Base-by-base conservation (phyloP, 148 eudicot species). In the Oxyria digyna region DNA sequence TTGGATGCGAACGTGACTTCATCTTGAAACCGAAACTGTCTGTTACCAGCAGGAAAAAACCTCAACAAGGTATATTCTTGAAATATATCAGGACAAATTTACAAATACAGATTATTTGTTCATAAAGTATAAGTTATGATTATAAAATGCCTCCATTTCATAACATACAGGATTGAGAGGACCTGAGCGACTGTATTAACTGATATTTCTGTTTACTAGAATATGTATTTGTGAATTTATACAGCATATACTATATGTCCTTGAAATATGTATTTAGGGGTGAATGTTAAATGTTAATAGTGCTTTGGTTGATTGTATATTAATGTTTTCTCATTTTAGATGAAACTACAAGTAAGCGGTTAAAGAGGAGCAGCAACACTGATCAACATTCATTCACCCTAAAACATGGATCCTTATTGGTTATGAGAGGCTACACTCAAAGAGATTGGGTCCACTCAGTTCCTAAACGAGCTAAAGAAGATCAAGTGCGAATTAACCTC, bases 361-460 rank as follows among this genome's bases (percentile, higher is more conserved):
- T 67, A 72, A 87, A 89, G 90, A 89, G 67, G 63, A 75, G 65
- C 59, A 76, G 14, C 55, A 41, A 62, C 27, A 7, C 66, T 6
- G 82, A 87, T 26, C 87, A 82, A 49, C 87, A 85, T 41, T 72
- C 81, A 1, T 89, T 93, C 70, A 72, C 69, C 1, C 74, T 89
- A 62, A 89, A 89, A 76, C 98, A 93, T 41, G 98, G 98, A 9
- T 93, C 96, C 2, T 73, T 93, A 62, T 78, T 93, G 72, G 79
- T 93, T 55, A 93, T 93, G 98, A 87, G 82, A 81, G 98, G 98
- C 46, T 81, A 81, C 71, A 87, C 95, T 23, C 98, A 93, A 73
- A 75, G 95, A 71, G 98, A 93, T 73, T 93, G 98, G 98, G 67
- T 89, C 35, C 98, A 93, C 72, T 93, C 96, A 0, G 90, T 89